Evolutionary conservation across 1,284 basidiomycete species (phyloP), one percentile per base, ranked within the genome.

Genomic region (Lignosus rhinocerotis): DNA sequence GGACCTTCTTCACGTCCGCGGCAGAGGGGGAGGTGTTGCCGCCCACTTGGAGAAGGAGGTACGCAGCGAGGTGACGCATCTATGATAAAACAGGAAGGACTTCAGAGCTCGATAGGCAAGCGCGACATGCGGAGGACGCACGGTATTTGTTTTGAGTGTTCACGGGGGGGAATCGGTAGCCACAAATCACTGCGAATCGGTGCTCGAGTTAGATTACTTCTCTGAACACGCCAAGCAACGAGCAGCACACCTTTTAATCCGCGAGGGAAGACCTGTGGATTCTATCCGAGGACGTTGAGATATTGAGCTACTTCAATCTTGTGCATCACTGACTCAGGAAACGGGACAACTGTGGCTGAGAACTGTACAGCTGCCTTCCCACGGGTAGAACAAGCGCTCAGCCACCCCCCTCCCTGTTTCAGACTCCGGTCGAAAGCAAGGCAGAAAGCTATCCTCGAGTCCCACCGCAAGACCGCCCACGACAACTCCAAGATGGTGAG

Each of bases 1-100:
- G 89, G 72, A 99, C 87, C 69, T 87, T 87, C 82, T 90, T 96
- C 81, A 99, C 84, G 77, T 98, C 96, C 55, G 76, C 84, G 62
- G 93, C 93, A 60, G 90, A 88, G 66, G 97, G 97, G 66, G 84
- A 87, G 71, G 86, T 76, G 77, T 98, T 98, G 66, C 97, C 97
- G 70, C 94, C 97, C 75, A 89, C 86, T 78, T 93, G 90, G 80
- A 98, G 94, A 76, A 99, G 93, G 68, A 99, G 87, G 85, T 98
- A 99, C 69, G 94, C 94, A 81, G 96, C 96, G 80, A 99, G 84
- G 80, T 96, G 84, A 84, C 94, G 93, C 94, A 97, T 96, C 91
- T 94, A 54, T 12, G 41, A 16, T 50, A 30, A 10, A 16, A 11
- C 34, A 6, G 14, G 17, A 16, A 1, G 46, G n/a, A 11, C n/a